A percentile compares a stretch with the other conserved stretches of the same genome.
Evolutionary conservation across 2,329 filamentous ascomycete genomes (phyloP).

Genomic region (Trichoderma aggressivum): DNA sequence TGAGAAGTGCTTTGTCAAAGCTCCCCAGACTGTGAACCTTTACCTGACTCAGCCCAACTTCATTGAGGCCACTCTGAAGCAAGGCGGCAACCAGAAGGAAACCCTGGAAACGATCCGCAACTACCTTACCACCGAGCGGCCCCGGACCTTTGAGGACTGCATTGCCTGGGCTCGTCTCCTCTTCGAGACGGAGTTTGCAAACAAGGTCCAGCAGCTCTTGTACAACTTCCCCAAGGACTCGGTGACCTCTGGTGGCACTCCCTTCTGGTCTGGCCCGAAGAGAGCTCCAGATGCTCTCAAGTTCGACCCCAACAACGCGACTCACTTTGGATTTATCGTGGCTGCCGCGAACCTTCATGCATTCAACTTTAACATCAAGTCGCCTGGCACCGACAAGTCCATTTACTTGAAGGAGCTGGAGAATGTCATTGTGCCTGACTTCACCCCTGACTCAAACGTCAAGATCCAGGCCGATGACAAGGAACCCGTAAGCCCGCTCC

Average conservation of each 20-base stretch:
- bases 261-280: slow-evolving; percentile 98
- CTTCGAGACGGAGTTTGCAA: slow-evolving; percentile 96
- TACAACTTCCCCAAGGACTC: slow-evolving; percentile 98
- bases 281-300: slow-evolving; percentile 88
- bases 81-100: slow-evolving; percentile 91
- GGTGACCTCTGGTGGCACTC: slow-evolving; percentile 78
- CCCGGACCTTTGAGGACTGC: slow-evolving; percentile 90
- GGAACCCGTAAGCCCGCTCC: slow-evolving; percentile 62
- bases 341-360: slow-evolving; percentile 89
- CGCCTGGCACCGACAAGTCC: slow-evolving; percentile 63
- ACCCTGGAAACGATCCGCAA: slow-evolving; percentile 87
- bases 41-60: slow-evolving; percentile 92
- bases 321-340: slow-evolving; percentile 84
- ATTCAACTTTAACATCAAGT: slow-evolving; percentile 96
- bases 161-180: slow-evolving; percentile 91
- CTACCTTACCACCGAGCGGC: slow-evolving; percentile 87
- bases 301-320: slow-evolving; percentile 80
- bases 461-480: slow-evolving; percentile 97
- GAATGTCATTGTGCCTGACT: slow-evolving; percentile 93
- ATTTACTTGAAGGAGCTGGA: slow-evolving; percentile 79
- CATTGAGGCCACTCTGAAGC: slow-evolving; percentile 79
- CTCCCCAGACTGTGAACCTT: slow-evolving; percentile 88
- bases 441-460: slow-evolving; percentile 81
- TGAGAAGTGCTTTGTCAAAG: slow-evolving; percentile 89
- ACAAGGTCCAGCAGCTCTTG: slow-evolving; percentile 89